Conservation (phyloP, 176 grass and related monocot species). For the Bromus sterilis region DNA sequence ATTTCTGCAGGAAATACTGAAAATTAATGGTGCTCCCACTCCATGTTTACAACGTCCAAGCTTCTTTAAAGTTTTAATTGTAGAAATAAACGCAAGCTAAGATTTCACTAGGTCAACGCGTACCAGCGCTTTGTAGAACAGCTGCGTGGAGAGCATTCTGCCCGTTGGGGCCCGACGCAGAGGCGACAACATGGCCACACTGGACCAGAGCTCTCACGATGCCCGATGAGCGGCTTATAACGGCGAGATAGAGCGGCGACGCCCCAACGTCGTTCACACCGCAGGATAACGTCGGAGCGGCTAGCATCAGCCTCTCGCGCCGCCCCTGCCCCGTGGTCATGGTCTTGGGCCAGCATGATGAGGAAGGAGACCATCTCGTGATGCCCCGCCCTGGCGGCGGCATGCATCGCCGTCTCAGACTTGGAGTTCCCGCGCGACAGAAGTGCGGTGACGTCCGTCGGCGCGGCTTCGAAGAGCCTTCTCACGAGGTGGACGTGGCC, state of each 20-base stretch:
- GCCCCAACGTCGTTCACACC: neutral
- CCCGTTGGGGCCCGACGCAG: neutral
- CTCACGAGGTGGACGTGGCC: neutral
- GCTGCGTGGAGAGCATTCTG: neutral
- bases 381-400: neutral
- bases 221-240: neutral
- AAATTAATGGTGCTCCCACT: no score
- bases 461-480: neutral
- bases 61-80: no score
- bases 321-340: neutral
- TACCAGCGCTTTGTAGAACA: neutral
- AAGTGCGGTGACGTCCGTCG: neutral
- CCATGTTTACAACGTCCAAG: no score
- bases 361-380: neutral
- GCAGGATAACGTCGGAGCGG: neutral
- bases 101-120: neutral
- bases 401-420: neutral
- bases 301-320: neutral
- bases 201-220: neutral
- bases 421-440: neutral
- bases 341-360: neutral
- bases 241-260: slow-evolving; percentile 3
- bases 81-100: neutral
- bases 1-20: neutral
- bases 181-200: neutral